phyloP scores from a whole-genome alignment of 176 grass and related monocot species.

The Cocos nucifera region DNA sequence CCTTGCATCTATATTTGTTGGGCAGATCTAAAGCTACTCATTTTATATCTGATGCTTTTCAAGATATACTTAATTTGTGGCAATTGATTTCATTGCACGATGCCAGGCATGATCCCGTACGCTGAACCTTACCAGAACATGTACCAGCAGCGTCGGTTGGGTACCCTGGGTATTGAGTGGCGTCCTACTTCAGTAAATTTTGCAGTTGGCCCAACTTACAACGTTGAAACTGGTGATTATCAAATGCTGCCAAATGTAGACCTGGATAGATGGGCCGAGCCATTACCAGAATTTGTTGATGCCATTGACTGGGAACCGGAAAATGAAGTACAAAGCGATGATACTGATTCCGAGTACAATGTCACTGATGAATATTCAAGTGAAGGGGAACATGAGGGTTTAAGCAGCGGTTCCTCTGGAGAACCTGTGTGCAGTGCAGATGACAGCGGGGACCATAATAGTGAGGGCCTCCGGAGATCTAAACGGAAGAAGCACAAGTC shows the following conservation, averaged over 20 bases:
- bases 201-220: conserved; percentile 88
- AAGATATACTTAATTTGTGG: no score
- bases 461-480: conserved; percentile 48
- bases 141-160: conserved; percentile 81
- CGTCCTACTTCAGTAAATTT: conserved; percentile 67
- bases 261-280: conserved; percentile 76
- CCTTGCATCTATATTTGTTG: no score
- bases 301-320: conserved; percentile 74
- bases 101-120: conserved; percentile 89
- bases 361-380: conserved; percentile 71
- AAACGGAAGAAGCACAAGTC: conserved; percentile 66
- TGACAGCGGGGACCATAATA: conserved; percentile 25
- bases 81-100: not conserved
- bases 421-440: conserved; percentile 60
- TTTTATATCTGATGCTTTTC: no score
- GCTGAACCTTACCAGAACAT: conserved; percentile 88
- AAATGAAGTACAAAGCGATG: conserved; percentile 76
- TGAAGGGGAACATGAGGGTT: conserved; percentile 55
- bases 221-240: conserved; percentile 81
- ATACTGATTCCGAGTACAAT: conserved; percentile 96
- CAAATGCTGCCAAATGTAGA: conserved; percentile 80
- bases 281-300: conserved; percentile 73
- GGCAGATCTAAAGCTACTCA: no score
- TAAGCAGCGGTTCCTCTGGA: conserved; percentile 46
- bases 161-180: conserved; percentile 85